Conservation (phyloP, 1,139 yeast species). For the Magnusiomyces paraingens region DNA sequence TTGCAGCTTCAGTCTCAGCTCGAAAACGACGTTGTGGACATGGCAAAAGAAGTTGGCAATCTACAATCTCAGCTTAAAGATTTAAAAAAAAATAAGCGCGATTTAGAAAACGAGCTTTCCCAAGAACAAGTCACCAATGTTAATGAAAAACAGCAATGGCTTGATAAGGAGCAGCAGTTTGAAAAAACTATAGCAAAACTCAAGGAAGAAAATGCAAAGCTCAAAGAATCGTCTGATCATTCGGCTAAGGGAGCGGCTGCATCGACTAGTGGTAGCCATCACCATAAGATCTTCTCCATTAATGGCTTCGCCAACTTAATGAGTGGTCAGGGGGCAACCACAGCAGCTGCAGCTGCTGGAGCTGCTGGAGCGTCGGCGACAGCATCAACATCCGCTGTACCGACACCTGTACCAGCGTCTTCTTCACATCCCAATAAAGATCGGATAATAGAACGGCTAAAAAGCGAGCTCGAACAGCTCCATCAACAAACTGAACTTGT, state of each 20-base stretch:
- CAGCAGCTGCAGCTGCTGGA: background rate
- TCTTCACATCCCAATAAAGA: slow-evolving; percentile 7
- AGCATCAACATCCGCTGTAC: background rate
- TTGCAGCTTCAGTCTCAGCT: slow-evolving; percentile 24
- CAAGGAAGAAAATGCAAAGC: slow-evolving; percentile 10
- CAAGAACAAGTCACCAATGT: slow-evolving; percentile 29
- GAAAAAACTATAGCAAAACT: slow-evolving; percentile 22
- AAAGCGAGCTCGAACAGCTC: slow-evolving; percentile 23
- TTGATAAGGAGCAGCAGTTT: slow-evolving; percentile 28
- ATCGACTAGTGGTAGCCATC: background rate
- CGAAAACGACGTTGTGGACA: slow-evolving; percentile 29
- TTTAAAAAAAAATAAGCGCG: slow-evolving; percentile 22
- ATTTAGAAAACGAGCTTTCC: slow-evolving; percentile 23
- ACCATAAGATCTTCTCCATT: background rate
- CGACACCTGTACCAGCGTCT: background rate
- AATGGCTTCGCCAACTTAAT: background rate
- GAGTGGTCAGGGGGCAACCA: slow-evolving; percentile 1
- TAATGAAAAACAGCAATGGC: slow-evolving; percentile 32
- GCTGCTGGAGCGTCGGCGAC: background rate
- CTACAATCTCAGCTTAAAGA: slow-evolving; percentile 24
- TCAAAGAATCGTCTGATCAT: slow-evolving; percentile 1
- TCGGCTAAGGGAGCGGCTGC: background rate
- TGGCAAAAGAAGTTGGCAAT: slow-evolving; percentile 22
- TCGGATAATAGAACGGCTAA: slow-evolving; percentile 19
- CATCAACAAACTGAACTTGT: slow-evolving; percentile 30